Evolutionary conservation across 2,329 filamentous ascomycete species (phyloP), one percentile per base, ranked within the genome.

Genomic region (Aspergillus luchuensis): DNA sequence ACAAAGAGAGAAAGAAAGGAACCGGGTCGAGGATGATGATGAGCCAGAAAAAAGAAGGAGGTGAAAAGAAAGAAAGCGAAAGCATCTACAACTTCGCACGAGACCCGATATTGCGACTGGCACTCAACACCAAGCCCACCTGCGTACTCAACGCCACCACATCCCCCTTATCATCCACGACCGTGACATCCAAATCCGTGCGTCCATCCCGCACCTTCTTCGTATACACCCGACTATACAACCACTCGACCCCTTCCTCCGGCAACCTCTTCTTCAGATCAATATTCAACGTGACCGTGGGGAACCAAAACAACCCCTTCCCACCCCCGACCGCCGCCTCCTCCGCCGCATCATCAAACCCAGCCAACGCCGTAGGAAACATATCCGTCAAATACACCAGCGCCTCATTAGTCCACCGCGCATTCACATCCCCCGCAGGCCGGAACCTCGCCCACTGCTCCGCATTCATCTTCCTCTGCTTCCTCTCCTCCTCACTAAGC

Each of bases 221-320:
- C 4, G 87, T 81, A 57, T 84, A 81, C 11, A 88, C 81, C 33
- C 90, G 81, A 43, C 87, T 80, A 67, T 88, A 88, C 56, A 96
- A 71, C 87, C 89, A 95, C 72, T 91, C 87, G 1, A 86, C 85
- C 0, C 91, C 91, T 45, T 85, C 84, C 4, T 78, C 76, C 0
- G 90, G 90, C 48, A 96, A 72, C 6, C 82, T 74, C 72, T 89
- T 91, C 79, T 94, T 95, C 41, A 92, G 79, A 63, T 96, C 91
- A 21, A 96, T 69, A 71, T 91, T 92, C 71, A 95, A 76, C 17
- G 88, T 78, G 1, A 96, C 75, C 0, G 91, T 96, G 0, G 90
- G 90, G 72, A 91, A 92, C 91, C 90, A 92, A 67, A 86, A 87
- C 73, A 56, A 77, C 3, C 76, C 75, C 66, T 62, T 25, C 54